Base-by-base conservation (phyloP, 2,329 filamentous ascomycete genomes). In the Epichloe uncinata region DNA sequence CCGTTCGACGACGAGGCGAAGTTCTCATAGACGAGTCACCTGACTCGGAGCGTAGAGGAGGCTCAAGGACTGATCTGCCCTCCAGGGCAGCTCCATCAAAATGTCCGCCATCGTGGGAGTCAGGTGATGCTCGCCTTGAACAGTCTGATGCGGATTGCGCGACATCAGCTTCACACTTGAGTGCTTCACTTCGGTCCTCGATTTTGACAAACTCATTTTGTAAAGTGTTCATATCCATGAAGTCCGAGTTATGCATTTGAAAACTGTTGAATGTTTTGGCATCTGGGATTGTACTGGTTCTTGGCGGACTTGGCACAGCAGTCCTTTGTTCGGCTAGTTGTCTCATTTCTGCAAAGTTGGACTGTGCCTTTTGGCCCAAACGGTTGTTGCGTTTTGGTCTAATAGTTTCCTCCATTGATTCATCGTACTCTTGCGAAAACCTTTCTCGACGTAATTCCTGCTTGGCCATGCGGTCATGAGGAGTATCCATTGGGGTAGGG, bases 401-500 rank as follows among this genome's bases (percentile, higher is more conserved):
- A 57, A 83, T 72, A 0, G 79, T 82, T 63, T 81, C 78, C 59
- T 82, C 79, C 75, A 81, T 79, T 13, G 78, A 81, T 63, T 79
- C 78, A 57, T 84, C 80, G 55, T 81, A 81, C 43, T 71, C 73
- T 26, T 82, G 78, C 3, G 73, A 63, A 59, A 84, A 84, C 49
- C 83, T 66, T 56, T 63, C 68, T 3, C 69, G 68, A 3, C 65
- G 64, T 15, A 64, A 55, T 44, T 68, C 62, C 37, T 70, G 66
- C 65, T 74, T 73, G 42, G 63, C 58, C 41, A 68, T 57, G 46
- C 69, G 66, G 53, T 74, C 66, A 54, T 74, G 72, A 42, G 83
- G 82, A 18, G 81, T 85, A 48, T 80, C 78, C 58, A 75, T 77
- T 48, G 84, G 83, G 30, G 84, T 87, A 43, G 82, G 76, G 51